These are phyloP conservation scores for Eucalyptus melliodora DNA, from an alignment of 345 rosid genomes.

Conservation along the genomic window DNA sequence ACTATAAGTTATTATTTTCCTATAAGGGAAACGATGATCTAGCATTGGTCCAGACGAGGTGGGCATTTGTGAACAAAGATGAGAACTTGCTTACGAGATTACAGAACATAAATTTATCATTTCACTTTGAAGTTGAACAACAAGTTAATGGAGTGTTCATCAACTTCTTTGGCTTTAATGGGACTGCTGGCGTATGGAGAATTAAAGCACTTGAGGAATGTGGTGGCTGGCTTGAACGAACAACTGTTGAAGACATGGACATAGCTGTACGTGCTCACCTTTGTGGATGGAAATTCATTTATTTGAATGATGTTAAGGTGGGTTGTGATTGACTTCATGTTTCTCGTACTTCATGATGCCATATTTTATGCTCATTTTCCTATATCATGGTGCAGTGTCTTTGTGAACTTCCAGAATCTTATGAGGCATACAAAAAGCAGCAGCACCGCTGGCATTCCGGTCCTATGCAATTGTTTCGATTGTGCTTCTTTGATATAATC, in stretches of 20 bases:
- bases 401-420: conserved; percentile 95
- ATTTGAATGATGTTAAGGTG: conserved; percentile 81
- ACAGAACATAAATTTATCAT: conserved; percentile 77
- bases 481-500: conserved; percentile 65
- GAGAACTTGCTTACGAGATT: conserved; percentile 89
- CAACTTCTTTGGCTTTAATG: conserved; percentile 86
- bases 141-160: conserved; percentile 81
- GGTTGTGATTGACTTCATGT: background rate
- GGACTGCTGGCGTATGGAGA: conserved; percentile 97
- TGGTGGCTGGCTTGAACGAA: conserved; percentile 95
- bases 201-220: conserved; percentile 80
- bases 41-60: conserved; percentile 81
- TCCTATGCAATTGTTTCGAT: conserved; percentile 85
- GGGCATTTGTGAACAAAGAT: conserved; percentile 86
- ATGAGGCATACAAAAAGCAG: conserved; percentile 93
- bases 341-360: background rate
- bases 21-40: conserved; percentile 60
- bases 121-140: conserved; percentile 93
- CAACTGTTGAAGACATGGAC: conserved; percentile 96
- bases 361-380: background rate
- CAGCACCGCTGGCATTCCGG: conserved; percentile 99
- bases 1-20: background rate
- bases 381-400: conserved; percentile 43
- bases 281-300: conserved; percentile 87
- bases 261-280: conserved; percentile 92